These are phyloP conservation scores for Dendrostoma leiphaemia DNA, from an alignment of 2,329 filamentous ascomycete species.

Conservation along the genomic window DNA sequence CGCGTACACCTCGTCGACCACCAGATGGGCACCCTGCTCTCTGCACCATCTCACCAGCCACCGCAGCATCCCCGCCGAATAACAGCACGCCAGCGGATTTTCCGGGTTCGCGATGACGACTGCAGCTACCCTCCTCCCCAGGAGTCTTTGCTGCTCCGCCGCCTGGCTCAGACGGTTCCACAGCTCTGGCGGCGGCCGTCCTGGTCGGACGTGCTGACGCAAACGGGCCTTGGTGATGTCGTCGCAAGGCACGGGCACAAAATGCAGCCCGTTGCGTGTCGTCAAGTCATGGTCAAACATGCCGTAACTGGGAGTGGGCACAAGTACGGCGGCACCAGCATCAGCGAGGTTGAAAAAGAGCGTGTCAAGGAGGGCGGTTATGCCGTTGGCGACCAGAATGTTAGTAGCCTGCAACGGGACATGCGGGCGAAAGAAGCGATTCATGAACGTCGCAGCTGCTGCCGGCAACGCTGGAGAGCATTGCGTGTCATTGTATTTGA, in stretches of 20 bases:
- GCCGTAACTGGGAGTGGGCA: constrained; percentile 15
- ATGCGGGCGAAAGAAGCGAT: constrained; percentile 9
- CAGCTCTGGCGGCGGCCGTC: constrained; percentile 12
- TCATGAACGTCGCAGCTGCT: constrained; percentile 13
- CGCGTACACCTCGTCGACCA: constrained; percentile 17
- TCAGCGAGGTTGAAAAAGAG: constrained; percentile 17
- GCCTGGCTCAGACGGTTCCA: constrained; percentile 7
- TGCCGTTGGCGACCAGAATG: constrained; percentile 12
- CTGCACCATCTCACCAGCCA: constrained; percentile 13
- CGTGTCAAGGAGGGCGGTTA: constrained; percentile 14
- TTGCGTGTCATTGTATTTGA: constrained; percentile 16
- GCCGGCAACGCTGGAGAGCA: constrained; percentile 7
- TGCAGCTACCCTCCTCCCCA: constrained; percentile 12
- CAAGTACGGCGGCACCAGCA: constrained; percentile 9
- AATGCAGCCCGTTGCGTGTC: constrained; percentile 13
- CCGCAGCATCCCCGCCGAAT: constrained; percentile 6
- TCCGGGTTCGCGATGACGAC: constrained; percentile 17
- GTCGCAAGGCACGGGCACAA: constrained; percentile 13
- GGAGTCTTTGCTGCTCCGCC: constrained; percentile 3
- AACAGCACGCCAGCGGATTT: constrained; percentile 14
- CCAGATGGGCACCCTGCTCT: constrained; percentile 12
- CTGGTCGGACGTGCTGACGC: constrained; percentile 12
- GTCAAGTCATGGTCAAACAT: constrained; percentile 14
- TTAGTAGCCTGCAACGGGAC: constrained; percentile 5
- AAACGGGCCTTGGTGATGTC: constrained; percentile 15